Conservation (phyloP, 306 rosid species). For the Comarum palustre region DNA sequence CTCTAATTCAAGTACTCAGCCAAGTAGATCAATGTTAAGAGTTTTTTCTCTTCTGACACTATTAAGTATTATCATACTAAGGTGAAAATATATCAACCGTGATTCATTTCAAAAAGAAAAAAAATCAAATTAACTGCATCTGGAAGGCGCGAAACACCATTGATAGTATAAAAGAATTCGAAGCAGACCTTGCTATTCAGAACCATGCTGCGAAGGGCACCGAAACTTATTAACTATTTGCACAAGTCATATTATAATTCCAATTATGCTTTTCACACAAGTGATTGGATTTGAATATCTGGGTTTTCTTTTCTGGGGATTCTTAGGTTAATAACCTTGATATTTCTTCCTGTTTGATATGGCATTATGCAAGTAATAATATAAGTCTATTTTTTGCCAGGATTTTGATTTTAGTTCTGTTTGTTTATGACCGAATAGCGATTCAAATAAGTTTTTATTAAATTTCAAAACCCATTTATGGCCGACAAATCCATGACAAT, state of each 20-base stretch:
- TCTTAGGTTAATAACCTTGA: not conserved
- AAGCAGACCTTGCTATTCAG: constrained; percentile 10
- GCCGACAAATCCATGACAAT: constrained; percentile 36
- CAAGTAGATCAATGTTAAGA: no score
- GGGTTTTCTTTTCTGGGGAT: not conserved
- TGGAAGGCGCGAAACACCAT: no score
- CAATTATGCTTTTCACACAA: constrained; percentile 49
- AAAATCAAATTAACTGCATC: no score
- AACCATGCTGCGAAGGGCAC: constrained; percentile 45
- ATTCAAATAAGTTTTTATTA: constrained; percentile 40
- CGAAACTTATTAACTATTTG: constrained; percentile 20
- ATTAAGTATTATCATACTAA: no score
- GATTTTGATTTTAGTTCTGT: constrained; percentile 24
- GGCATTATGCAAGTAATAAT: constrained; percentile 15
- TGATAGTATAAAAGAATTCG: no score
- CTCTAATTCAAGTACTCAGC: no score
- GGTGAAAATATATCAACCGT: no score
- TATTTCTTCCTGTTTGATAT: not conserved
- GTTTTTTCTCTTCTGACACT: no score
- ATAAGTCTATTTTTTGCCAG: constrained; percentile 15
- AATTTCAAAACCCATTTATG: constrained; percentile 36
- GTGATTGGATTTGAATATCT: not conserved
- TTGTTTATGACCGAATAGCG: constrained; percentile 14
- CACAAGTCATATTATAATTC: constrained; percentile 24
- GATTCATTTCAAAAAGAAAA: no score